These are phyloP conservation scores for Inga laurina DNA, from an alignment of 306 rosid species.

Conservation along the genomic window DNA sequence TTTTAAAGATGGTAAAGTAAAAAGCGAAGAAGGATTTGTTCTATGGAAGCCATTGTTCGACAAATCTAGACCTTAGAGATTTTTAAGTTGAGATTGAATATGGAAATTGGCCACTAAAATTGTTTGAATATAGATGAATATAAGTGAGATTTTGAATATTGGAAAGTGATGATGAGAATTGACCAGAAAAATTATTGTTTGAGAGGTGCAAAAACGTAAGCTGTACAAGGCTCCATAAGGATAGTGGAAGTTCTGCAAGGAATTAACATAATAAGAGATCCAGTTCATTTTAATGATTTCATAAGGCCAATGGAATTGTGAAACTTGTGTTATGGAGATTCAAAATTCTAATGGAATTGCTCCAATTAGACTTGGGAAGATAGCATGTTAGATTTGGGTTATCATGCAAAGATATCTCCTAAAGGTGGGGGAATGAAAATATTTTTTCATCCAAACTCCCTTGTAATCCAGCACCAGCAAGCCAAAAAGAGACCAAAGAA, in stretches of 20 bases:
- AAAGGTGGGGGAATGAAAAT: not conserved
- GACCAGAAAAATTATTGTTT: not conserved
- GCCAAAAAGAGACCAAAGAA: not conserved
- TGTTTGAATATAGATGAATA: not conserved
- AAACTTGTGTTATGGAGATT: not conserved
- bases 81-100: not conserved
- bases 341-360: not conserved
- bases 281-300: not conserved
- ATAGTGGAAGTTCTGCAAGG: not conserved
- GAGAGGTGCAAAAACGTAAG: not conserved
- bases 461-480: not conserved
- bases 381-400: not conserved
- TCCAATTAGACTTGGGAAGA: not conserved
- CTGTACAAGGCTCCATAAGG: not conserved
- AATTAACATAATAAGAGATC: not conserved
- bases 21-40: not conserved
- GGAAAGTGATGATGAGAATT: too few species aligned
- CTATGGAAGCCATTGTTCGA: not conserved
- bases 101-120: not conserved
- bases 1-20: not conserved
- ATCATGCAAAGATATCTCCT: not conserved
- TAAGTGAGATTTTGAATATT: not conserved
- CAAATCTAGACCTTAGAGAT: not conserved
- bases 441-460: not conserved
- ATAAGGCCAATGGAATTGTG: not conserved